Base-by-base conservation (phyloP, 2,329 filamentous ascomycete species). In the Triangularia setosa region DNA sequence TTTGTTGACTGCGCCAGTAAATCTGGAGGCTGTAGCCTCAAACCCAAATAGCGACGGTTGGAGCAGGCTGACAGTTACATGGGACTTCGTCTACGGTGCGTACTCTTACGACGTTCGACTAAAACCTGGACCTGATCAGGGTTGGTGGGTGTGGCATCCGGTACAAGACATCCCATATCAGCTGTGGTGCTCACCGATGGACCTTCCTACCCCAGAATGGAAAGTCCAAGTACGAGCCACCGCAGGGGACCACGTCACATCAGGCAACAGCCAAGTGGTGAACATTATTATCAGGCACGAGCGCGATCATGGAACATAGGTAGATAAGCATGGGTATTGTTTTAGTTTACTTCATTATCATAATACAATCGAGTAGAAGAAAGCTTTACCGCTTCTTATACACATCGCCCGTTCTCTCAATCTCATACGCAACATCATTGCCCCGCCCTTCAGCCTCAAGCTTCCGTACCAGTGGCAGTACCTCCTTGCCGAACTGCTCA, bases 401-500 rank as follows among this genome's bases (percentile, higher is more conserved):
- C 14, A 83, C 78, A 48, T 82, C 78, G 1, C 81, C 81, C 1
- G 80, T 82, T 67, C 76, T 72, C 44, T 68, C 69, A 58, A 83
- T 80, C 71, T 83, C 81, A 65, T 77, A 77, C 11, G 75, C 79
- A 1, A 70, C 74, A 68, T 83, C 77, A 69, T 77, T 82, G 0
- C 81, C 82, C 27, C 81, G 74, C 0, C 81, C 81, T 67, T 80
- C 72, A 24, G 71, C 76, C 72, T 84, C 82, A 61, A 82, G 65
- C 69, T 80, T 74, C 60, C 81, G 75, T 2, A 83, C 80, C 33
- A 83, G 71, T 7, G 80, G 78, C 48, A 83, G 60, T 0, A 84
- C 78, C 44, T 81, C 74, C 53, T 74, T 72, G 0, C 81, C 81
- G 70, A 83, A 83, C 54, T 73, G 69, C 70, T 82, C 76, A 62